These are phyloP conservation scores for Glycine soja DNA, from an alignment of 306 rosid genomes.

Conservation along the genomic window DNA sequence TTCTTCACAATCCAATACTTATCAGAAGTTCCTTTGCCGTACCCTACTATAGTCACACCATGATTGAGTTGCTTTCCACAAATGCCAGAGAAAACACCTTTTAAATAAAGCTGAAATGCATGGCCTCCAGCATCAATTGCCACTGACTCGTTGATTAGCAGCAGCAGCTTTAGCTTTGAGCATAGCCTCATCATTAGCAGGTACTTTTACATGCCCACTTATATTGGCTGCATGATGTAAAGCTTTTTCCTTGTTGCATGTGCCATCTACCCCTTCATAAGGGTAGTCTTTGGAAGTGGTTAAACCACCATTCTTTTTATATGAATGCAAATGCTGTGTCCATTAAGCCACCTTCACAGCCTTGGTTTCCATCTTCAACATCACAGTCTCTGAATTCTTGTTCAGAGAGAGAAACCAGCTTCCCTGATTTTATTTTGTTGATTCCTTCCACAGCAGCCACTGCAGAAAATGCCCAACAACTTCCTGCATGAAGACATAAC, in stretches of 20 bases:
- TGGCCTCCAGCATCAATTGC: conserved; percentile 65
- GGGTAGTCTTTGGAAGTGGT: conserved; percentile 60
- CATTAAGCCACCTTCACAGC: conserved; percentile 81
- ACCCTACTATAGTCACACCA: conserved; percentile 71
- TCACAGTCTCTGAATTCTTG: conserved; percentile 83
- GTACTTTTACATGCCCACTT: conserved; percentile 66
- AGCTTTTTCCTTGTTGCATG: conserved; percentile 50
- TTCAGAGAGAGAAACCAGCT: conserved; percentile 66
- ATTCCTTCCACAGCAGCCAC: conserved; percentile 89
- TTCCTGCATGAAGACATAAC: conserved; percentile 53
- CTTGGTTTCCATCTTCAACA: conserved; percentile 55
- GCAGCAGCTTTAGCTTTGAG: conserved; percentile 68
- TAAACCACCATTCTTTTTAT: conserved; percentile 56
- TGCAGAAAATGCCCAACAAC: conserved; percentile 91
- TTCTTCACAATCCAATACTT: conserved; percentile 81
- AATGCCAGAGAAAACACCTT: conserved; percentile 62
- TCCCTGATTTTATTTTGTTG: conserved; percentile 66
- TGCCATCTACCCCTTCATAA: conserved; percentile 57
- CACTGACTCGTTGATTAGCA: conserved; percentile 71
- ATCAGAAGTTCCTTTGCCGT: conserved; percentile 52
- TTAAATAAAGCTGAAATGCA: conserved; percentile 68
- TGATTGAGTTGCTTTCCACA: conserved; percentile 76
- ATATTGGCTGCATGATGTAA: conserved; percentile 46
- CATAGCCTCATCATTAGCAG: conserved; percentile 55
- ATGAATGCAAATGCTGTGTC: conserved; percentile 70